Conservation (phyloP, 805 yeast genomes). For the Barnettozyma californica region DNA sequence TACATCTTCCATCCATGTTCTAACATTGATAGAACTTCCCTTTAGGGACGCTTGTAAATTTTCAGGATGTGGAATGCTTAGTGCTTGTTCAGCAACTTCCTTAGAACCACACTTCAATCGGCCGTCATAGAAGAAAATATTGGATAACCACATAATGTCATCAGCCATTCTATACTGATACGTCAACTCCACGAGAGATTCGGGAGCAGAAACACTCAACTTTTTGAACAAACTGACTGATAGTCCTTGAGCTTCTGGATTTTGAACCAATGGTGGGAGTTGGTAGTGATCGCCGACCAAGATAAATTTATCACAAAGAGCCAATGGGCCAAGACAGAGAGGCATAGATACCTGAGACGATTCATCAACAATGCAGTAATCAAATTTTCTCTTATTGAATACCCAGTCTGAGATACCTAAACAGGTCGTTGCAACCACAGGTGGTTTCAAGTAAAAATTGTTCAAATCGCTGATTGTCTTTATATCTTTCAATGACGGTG, state of each 20-base stretch:
- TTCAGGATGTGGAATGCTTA: slow-evolving; percentile 41
- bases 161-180: slow-evolving; percentile 90
- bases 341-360: slow-evolving; percentile 96
- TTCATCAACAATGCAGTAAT: slow-evolving; percentile 92
- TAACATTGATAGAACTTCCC: not conserved
- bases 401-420: slow-evolving; percentile 65
- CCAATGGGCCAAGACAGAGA: slow-evolving; percentile 79
- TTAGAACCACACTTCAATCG: slow-evolving; percentile 70
- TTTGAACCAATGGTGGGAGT: slow-evolving; percentile 80
- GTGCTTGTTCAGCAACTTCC: slow-evolving; percentile 52
- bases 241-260: slow-evolving; percentile 57
- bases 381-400: slow-evolving; percentile 59
- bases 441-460: slow-evolving; percentile 46
- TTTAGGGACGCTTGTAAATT: slow-evolving; percentile 7
- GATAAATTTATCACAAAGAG: slow-evolving; percentile 72
- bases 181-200: slow-evolving; percentile 67
- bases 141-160: slow-evolving; percentile 82
- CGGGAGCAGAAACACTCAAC: slow-evolving; percentile 68
- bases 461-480: slow-evolving; percentile 41
- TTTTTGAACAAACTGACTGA: slow-evolving; percentile 72
- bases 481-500: slow-evolving; percentile 39
- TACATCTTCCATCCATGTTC: slow-evolving; percentile 52
- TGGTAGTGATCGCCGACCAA: slow-evolving; percentile 97
- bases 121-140: slow-evolving; percentile 71
- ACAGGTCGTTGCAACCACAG: slow-evolving; percentile 86